phyloP scores from a whole-genome alignment of 257 asterid genomes.

The Nicotiana noctiflora region DNA sequence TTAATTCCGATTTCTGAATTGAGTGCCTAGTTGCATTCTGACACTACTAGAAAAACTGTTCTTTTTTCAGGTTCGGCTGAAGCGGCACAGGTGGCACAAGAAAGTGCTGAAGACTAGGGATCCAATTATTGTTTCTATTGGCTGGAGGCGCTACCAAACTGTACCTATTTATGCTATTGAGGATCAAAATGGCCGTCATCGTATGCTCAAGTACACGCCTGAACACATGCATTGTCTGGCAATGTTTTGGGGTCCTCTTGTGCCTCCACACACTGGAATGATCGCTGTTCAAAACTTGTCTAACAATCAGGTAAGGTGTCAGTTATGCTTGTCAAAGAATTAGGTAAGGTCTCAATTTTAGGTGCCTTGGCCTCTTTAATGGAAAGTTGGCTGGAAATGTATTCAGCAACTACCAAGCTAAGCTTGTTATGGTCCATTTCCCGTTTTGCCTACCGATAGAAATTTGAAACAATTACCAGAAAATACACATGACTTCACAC shows the following conservation, averaged over 20 bases:
- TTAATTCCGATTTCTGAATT: neutral
- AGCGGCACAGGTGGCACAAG: slow-evolving; percentile 98
- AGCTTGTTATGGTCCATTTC: neutral
- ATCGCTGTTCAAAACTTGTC: slow-evolving; percentile 87
- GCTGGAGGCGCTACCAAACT: slow-evolving; percentile 98
- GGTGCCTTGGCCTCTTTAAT: neutral
- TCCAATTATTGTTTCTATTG: slow-evolving; percentile 90
- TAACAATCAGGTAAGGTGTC: slow-evolving; percentile 61
- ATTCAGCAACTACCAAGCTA: neutral
- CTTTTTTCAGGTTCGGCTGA: slow-evolving; percentile 60
- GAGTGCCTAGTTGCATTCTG: neutral
- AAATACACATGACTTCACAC: too few species aligned
- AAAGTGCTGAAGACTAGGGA: slow-evolving; percentile 94
- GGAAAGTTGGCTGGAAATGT: slow-evolving; percentile 5
- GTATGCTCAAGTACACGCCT: slow-evolving; percentile 98
- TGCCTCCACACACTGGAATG: slow-evolving; percentile 90
- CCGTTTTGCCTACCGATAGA: neutral
- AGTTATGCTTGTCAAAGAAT: slow-evolving; percentile 47
- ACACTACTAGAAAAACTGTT: neutral
- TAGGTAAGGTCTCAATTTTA: slow-evolving; percentile 39
- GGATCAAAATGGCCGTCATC: slow-evolving; percentile 84
- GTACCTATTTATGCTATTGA: slow-evolving; percentile 84
- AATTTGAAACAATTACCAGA: too few species aligned
- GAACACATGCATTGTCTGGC: slow-evolving; percentile 99
- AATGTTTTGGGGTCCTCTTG: slow-evolving; percentile 99